These are phyloP conservation scores for Aureobasidium melanogenum DNA, from an alignment of 2,329 filamentous ascomycete species.

Conservation along the genomic window DNA sequence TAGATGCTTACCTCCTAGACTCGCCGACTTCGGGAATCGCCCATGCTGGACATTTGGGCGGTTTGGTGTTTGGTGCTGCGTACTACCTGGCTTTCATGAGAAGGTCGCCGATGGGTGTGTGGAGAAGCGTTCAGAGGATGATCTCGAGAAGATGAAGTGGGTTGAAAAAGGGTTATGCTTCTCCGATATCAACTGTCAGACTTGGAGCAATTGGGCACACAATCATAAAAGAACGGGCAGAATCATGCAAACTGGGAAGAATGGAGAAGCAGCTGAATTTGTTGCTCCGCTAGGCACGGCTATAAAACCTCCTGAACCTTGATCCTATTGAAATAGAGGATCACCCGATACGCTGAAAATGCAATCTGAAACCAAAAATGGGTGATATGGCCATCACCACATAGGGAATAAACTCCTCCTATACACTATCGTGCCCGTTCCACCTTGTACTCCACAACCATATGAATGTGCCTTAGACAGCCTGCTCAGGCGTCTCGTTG, in stretches of 20 bases:
- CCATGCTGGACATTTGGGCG: slow-evolving; percentile 40
- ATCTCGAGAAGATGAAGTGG: background rate
- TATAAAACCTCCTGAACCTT: background rate
- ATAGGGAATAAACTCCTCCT: background rate
- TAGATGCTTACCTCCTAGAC: slow-evolving; percentile 33
- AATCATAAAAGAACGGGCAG: background rate
- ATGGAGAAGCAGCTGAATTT: background rate
- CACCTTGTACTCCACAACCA: background rate
- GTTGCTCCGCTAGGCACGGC: background rate
- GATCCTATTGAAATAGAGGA: background rate
- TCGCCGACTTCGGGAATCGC: slow-evolving; percentile 21
- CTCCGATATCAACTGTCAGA: background rate
- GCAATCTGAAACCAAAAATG: slow-evolving; percentile 10
- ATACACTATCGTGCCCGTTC: background rate
- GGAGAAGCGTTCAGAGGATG: background rate
- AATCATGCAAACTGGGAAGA: background rate
- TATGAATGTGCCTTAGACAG: slow-evolving; percentile 25
- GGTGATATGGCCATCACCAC: slow-evolving; percentile 8
- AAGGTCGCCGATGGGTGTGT: background rate
- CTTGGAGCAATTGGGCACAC: background rate
- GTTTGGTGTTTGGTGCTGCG: slow-evolving; percentile 29
- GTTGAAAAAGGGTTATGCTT: background rate
- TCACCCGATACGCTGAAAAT: slow-evolving; percentile 4
- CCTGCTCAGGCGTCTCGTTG: slow-evolving; percentile 67
- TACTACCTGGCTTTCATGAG: slow-evolving; percentile 7